These are phyloP conservation scores for Aspergillus pseudoviridinutans DNA, from an alignment of 2,329 filamentous ascomycete genomes.

Conservation along the genomic window DNA sequence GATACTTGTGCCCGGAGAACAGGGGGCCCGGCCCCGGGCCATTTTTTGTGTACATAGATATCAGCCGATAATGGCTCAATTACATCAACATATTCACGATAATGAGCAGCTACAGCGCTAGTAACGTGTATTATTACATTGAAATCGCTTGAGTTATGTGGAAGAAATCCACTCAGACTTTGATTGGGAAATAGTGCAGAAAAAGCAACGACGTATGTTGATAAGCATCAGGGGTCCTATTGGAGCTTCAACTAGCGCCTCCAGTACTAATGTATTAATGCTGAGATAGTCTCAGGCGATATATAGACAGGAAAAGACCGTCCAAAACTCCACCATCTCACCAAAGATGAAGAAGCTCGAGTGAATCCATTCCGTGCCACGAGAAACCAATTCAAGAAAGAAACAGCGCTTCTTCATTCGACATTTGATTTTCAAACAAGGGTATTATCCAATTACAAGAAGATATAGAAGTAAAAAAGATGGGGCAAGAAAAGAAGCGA, in stretches of 20 bases:
- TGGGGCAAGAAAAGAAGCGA: background rate
- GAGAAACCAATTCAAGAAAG: background rate
- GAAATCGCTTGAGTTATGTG: background rate
- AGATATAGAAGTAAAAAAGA: background rate
- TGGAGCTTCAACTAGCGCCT: slow-evolving; percentile 1
- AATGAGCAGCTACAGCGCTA: background rate
- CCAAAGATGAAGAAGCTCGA: background rate
- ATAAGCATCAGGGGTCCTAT: slow-evolving; percentile 8
- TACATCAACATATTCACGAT: background rate
- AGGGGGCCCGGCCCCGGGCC: background rate
- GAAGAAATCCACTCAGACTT: background rate
- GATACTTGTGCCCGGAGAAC: background rate
- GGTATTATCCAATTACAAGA: background rate
- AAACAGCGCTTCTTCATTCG: background rate
- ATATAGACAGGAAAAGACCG: background rate
- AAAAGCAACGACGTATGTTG: background rate
- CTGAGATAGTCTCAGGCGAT: background rate
- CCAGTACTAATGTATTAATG: background rate
- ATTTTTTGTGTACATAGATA: background rate
- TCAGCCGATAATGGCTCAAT: background rate
- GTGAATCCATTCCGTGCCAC: background rate
- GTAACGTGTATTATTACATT: background rate
- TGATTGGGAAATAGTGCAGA: background rate
- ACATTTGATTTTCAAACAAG: background rate
- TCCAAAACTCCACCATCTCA: background rate